Evolutionary conservation across 768 basidiomycete genomes (phyloP).

Genomic region (Trichaptum fuscoviolaceum): DNA sequence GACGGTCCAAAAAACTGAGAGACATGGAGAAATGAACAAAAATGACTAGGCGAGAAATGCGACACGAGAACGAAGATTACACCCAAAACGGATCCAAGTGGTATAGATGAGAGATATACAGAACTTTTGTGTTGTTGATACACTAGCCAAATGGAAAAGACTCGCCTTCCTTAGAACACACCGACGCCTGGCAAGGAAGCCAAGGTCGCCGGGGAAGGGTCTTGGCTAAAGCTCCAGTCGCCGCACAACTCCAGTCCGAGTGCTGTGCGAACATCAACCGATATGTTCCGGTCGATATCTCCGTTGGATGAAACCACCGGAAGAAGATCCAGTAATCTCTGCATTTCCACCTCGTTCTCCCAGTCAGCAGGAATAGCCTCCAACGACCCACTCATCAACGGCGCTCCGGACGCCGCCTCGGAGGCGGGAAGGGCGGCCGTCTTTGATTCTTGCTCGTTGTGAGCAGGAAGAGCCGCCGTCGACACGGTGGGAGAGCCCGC

Average conservation of each 20-base stretch:
- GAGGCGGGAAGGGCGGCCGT: slow-evolving; percentile 5
- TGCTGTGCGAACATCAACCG: background rate
- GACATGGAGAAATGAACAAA: background rate
- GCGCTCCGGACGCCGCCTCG: background rate
- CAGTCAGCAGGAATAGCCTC: slow-evolving; percentile 20
- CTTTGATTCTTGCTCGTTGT: slow-evolving; percentile 6
- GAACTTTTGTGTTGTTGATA: background rate
- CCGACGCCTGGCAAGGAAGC: background rate
- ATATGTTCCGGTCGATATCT: slow-evolving; percentile 5
- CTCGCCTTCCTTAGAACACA: background rate
- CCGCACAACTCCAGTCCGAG: background rate
- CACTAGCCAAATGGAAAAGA: background rate
- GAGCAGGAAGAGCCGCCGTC: slow-evolving; percentile 28
- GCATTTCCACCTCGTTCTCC: slow-evolving; percentile 51
- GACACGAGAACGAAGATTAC: background rate
- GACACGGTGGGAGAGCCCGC: slow-evolving; percentile 37
- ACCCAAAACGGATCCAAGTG: background rate
- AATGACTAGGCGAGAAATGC: background rate
- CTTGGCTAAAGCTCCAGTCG: background rate
- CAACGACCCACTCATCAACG: slow-evolving; percentile 17
- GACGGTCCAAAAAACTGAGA: background rate
- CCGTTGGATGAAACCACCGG: slow-evolving; percentile 29
- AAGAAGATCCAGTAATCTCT: slow-evolving; percentile 53
- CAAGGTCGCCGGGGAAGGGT: background rate
- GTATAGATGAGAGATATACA: background rate